Conservation (phyloP, 257 asterid genomes). For the Handroanthus guayacan region DNA sequence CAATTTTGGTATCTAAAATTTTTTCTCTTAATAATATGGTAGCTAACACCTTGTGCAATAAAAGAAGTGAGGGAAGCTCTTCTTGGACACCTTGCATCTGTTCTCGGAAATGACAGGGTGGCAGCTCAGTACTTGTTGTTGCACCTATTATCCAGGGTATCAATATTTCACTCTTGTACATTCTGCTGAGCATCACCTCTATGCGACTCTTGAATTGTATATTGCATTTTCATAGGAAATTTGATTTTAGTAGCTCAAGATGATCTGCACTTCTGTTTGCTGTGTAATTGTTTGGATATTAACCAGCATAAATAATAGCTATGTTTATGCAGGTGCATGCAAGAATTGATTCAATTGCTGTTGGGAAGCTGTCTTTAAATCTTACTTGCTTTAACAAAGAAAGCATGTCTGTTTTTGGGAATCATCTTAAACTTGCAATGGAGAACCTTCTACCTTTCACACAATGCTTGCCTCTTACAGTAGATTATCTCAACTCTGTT, state of each 20-base stretch:
- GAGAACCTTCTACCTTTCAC: slow-evolving; percentile 75
- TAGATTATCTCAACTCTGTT: slow-evolving; percentile 75
- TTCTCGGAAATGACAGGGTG: slow-evolving; percentile 83
- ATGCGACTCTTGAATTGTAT: background rate
- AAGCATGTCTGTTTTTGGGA: slow-evolving; percentile 65
- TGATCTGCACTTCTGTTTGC: background rate
- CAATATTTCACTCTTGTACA: background rate
- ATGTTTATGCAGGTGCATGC: slow-evolving; percentile 69
- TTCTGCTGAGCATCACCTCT: slow-evolving; percentile 19
- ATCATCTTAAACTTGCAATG: slow-evolving; percentile 58
- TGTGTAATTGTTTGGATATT: slow-evolving; percentile 7
- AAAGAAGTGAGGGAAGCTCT: slow-evolving; percentile 78
- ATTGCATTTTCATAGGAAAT: slow-evolving; percentile 21
- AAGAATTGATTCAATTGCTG: slow-evolving; percentile 74
- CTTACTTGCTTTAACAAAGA: slow-evolving; percentile 78
- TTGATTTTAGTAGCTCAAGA: slow-evolving; percentile 21
- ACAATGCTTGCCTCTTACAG: slow-evolving; percentile 65
- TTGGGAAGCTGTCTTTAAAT: slow-evolving; percentile 86
- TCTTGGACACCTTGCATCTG: slow-evolving; percentile 66
- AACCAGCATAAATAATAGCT: slow-evolving; percentile 25
- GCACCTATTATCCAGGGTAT: slow-evolving; percentile 89
- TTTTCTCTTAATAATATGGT: slow-evolving; percentile 33
- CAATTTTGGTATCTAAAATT: slow-evolving; percentile 11
- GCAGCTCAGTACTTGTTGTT: slow-evolving; percentile 87
- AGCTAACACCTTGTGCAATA: slow-evolving; percentile 59